These are phyloP conservation scores for Populus hybrid DNA, from an alignment of 441 rosid species.

Conservation along the genomic window DNA sequence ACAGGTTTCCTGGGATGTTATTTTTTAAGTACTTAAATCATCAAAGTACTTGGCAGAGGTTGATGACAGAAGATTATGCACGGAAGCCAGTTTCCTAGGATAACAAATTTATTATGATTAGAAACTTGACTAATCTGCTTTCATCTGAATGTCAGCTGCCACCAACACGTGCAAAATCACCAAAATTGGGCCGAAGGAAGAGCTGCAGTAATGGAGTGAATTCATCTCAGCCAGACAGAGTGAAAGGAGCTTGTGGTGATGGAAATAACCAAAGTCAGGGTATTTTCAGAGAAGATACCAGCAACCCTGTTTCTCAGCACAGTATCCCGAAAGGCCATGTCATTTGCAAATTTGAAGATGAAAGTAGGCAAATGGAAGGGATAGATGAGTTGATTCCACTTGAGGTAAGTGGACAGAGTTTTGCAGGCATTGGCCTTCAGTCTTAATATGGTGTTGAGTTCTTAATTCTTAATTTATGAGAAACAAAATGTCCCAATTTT, in stretches of 20 bases:
- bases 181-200: slow-evolving; percentile 82
- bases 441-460: slow-evolving; percentile 34
- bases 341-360: slow-evolving; percentile 19
- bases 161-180: slow-evolving; percentile 95
- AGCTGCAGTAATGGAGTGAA: slow-evolving; percentile 42
- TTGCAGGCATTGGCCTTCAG: slow-evolving; percentile 22
- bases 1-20: slow-evolving; percentile 1
- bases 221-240: slow-evolving; percentile 38
- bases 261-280: slow-evolving; percentile 38
- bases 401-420: slow-evolving; percentile 27
- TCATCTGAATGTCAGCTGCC: slow-evolving; percentile 56
- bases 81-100: neutral
- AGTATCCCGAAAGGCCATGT: slow-evolving; percentile 16
- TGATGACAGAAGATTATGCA: neutral
- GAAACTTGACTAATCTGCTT: slow-evolving; percentile 4
- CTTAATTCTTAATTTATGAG: slow-evolving; percentile 27
- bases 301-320: slow-evolving; percentile 10
- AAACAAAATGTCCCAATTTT: slow-evolving; percentile 25
- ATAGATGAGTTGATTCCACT: slow-evolving; percentile 17
- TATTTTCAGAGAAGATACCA: slow-evolving; percentile 29
- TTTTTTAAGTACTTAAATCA: neutral
- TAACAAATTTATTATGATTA: neutral
- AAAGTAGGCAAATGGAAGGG: slow-evolving; percentile 25
- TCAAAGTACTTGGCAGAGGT: neutral
- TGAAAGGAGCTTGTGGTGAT: slow-evolving; percentile 32